Percentiles rank a stretch among this genome's conserved stretches.
phyloP scores from a whole-genome alignment of 2,329 filamentous ascomycete genomes.

The Cladophialophora yegresii region DNA sequence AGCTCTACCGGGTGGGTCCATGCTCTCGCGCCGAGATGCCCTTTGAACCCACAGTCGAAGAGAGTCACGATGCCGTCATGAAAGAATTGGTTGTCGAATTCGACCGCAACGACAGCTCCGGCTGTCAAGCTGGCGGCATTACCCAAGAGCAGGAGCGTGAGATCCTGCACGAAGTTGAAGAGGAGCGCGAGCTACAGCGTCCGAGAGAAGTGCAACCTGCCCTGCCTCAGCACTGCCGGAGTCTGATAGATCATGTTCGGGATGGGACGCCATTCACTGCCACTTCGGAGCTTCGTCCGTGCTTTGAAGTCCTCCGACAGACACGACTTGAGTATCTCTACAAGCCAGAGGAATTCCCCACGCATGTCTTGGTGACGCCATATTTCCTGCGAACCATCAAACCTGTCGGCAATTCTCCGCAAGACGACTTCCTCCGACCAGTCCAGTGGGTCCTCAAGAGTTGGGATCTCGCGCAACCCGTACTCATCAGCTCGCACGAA shows the following conservation, averaged over 20 bases:
- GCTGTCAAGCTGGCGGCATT: slow-evolving; percentile 46
- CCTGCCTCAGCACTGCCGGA: slow-evolving; percentile 42
- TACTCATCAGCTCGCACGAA: slow-evolving; percentile 65
- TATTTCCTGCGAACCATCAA: slow-evolving; percentile 57
- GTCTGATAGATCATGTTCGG: slow-evolving; percentile 48
- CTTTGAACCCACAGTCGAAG: slow-evolving; percentile 25
- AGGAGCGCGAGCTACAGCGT: slow-evolving; percentile 58
- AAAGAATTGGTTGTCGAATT: slow-evolving; percentile 43
- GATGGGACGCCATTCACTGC: slow-evolving; percentile 37
- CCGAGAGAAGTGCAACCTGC: slow-evolving; percentile 53
- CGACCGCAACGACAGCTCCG: slow-evolving; percentile 41
- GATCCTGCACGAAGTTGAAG: too few species aligned
- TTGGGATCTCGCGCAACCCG: slow-evolving; percentile 43
- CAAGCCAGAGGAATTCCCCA: slow-evolving; percentile 41
- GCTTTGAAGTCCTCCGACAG: slow-evolving; percentile 49
- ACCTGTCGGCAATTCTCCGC: slow-evolving; percentile 7
- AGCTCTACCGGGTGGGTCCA: slow-evolving; percentile 53
- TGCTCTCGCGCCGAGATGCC: slow-evolving; percentile 3
- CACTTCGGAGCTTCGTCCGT: slow-evolving; percentile 46
- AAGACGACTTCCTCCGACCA: slow-evolving; percentile 56
- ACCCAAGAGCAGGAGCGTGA: slow-evolving; percentile 69
- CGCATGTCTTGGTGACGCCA: slow-evolving; percentile 49
- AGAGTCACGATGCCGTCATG: slow-evolving; percentile 37
- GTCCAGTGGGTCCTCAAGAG: too few species aligned
- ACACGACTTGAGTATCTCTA: slow-evolving; percentile 38